These are phyloP conservation scores for Myriosclerotinia scirpicola DNA, from an alignment of 2,329 filamentous ascomycete genomes.

Conservation along the genomic window DNA sequence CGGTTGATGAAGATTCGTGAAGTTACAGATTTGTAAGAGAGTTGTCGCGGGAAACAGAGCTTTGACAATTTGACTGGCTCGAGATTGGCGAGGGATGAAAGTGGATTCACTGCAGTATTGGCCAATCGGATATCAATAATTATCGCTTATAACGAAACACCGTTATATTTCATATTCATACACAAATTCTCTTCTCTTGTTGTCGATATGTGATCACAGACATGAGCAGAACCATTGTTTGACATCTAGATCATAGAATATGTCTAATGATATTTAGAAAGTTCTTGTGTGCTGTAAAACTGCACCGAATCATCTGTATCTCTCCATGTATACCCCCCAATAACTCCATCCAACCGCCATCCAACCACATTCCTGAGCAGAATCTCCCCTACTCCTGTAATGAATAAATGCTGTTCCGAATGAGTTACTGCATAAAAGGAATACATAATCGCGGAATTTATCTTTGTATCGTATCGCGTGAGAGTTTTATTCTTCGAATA, in stretches of 20 bases:
- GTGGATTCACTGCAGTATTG: not conserved
- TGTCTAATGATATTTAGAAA: not conserved
- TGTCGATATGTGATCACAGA: not conserved
- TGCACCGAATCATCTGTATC: not conserved
- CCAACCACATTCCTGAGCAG: not conserved
- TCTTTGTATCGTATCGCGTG: not conserved
- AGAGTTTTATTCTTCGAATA: not conserved
- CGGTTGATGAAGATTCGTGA: constrained; percentile 9
- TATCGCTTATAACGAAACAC: not conserved
- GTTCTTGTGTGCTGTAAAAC: not conserved
- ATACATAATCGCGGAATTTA: not conserved
- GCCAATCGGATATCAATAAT: not conserved
- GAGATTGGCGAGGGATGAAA: not conserved
- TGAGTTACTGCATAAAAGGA: not conserved
- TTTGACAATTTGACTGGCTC: constrained; percentile 20
- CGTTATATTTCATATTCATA: not conserved
- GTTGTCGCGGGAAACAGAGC: constrained; percentile 8
- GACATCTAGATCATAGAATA: not conserved
- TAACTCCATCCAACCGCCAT: not conserved
- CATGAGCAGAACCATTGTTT: too few relatives aligned
- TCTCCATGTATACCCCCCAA: not conserved
- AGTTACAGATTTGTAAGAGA: constrained; percentile 25
- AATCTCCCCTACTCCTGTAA: constrained; percentile 8
- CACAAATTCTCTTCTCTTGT: not conserved
- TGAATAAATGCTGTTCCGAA: not conserved